A percentile compares a stretch with the other conserved stretches of the same genome.
phyloP scores from a whole-genome alignment of 2,329 filamentous ascomycete species.

The Ilyonectria mors-panacis region DNA sequence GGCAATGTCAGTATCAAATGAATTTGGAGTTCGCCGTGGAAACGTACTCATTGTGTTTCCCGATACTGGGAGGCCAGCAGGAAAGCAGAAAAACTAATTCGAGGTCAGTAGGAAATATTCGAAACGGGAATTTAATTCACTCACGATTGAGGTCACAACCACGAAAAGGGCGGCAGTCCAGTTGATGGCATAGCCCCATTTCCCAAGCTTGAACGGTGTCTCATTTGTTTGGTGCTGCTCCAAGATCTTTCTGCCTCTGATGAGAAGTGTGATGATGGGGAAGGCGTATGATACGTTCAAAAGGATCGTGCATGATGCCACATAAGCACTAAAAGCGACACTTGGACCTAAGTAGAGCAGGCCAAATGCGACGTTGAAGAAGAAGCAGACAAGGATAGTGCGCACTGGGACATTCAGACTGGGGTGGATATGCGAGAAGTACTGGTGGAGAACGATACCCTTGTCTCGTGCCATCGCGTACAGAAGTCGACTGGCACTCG shows the following conservation, averaged over 20 bases:
- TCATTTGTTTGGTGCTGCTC: conserved; percentile 40
- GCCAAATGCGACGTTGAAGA: conserved; percentile 60
- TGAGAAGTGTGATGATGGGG: conserved; percentile 55
- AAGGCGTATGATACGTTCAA: conserved; percentile 61
- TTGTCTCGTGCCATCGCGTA: conserved; percentile 62
- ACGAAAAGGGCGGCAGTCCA: conserved; percentile 52
- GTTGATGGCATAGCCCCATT: conserved; percentile 49
- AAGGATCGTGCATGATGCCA: conserved; percentile 60
- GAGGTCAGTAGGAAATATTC: background rate
- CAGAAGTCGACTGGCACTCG: conserved; percentile 59
- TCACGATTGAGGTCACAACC: conserved; percentile 53
- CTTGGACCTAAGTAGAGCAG: conserved; percentile 59
- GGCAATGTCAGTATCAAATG: background rate
- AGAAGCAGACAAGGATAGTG: conserved; percentile 55
- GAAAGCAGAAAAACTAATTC: conserved; percentile 31
- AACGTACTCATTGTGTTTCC: conserved; percentile 28
- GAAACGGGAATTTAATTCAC: background rate
- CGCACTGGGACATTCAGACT: conserved; percentile 58
- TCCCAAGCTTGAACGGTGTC: conserved; percentile 40
- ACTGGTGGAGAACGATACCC: conserved; percentile 50
- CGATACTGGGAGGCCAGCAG: conserved; percentile 19
- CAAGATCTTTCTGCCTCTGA: conserved; percentile 52
- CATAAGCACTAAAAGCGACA: conserved; percentile 61
- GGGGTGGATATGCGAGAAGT: conserved; percentile 52
- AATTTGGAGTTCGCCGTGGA: background rate